Percentiles rank a stretch among this genome's conserved stretches.
Conservation (phyloP, 2,329 filamentous ascomycete species). For the Ploettnerulaceae sp. region DNA sequence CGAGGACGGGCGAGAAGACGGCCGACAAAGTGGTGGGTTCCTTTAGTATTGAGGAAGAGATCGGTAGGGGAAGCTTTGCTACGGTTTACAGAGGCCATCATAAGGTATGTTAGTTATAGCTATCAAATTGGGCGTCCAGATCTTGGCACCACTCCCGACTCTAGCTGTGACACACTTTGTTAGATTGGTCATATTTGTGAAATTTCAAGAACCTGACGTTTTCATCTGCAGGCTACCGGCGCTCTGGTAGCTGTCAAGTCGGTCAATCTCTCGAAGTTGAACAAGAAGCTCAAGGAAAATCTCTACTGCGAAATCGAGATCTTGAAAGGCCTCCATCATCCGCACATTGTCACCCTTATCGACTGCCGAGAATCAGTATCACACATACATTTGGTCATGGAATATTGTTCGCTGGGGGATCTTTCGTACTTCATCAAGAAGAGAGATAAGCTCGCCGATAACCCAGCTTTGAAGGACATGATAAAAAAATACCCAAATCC, state of each 20-base stretch:
- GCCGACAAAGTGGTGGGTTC: constrained; percentile 55
- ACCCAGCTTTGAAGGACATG: constrained; percentile 82
- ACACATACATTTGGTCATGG: constrained; percentile 96
- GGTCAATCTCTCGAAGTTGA: constrained; percentile 83
- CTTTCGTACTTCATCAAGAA: constrained; percentile 95
- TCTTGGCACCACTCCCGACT: not conserved
- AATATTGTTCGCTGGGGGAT: constrained; percentile 95
- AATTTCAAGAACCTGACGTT: constrained; percentile 19
- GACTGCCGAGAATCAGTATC: constrained; percentile 83
- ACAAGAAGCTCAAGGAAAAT: constrained; percentile 95
- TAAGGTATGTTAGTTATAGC: constrained; percentile 51
- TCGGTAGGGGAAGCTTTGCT: constrained; percentile 96
- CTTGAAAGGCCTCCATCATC: constrained; percentile 86
- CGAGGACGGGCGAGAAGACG: constrained; percentile 37
- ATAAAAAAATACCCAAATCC: constrained; percentile 88
- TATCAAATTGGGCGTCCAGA: not conserved
- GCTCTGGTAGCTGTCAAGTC: constrained; percentile 93
- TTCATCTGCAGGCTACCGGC: constrained; percentile 58
- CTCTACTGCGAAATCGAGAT: constrained; percentile 94
- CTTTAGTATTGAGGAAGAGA: constrained; percentile 80
- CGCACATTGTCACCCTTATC: constrained; percentile 93
- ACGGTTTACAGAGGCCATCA: constrained; percentile 87
- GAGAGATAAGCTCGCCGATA: constrained; percentile 71
- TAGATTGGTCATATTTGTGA: not conserved
- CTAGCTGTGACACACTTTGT: constrained; percentile 16